Evolutionary conservation across 805 yeast species (phyloP).

Genomic region (Groenewaldozyma salmanticensis): DNA sequence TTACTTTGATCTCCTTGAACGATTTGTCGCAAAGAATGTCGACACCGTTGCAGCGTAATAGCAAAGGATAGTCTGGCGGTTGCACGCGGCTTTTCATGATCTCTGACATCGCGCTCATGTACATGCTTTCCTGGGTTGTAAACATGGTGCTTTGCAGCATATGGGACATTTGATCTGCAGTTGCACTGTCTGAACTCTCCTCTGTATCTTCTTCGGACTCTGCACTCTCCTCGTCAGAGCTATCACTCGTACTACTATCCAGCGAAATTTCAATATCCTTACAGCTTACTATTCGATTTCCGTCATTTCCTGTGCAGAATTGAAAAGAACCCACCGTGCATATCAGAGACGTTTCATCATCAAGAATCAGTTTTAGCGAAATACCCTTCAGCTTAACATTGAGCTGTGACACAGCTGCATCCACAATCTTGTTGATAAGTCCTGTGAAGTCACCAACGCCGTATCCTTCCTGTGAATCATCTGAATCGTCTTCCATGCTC

Average conservation of each 20-base stretch:
- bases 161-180: neutral
- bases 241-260: slow-evolving; percentile 1
- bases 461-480: slow-evolving; percentile 18
- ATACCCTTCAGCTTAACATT: slow-evolving; percentile 15
- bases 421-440: slow-evolving; percentile 28
- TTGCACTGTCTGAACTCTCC: neutral
- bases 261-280: slow-evolving; percentile 5
- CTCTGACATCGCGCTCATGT: slow-evolving; percentile 68
- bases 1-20: slow-evolving; percentile 19
- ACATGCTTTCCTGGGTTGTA: slow-evolving; percentile 55
- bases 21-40: slow-evolving; percentile 16
- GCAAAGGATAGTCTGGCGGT: slow-evolving; percentile 6
- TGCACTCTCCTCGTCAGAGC: slow-evolving; percentile 1
- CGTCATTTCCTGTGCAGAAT: slow-evolving; percentile 6
- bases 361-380: slow-evolving; percentile 12
- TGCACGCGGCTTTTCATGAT: slow-evolving; percentile 9
- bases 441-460: slow-evolving; percentile 25
- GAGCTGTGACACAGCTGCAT: slow-evolving; percentile 28
- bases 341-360: slow-evolving; percentile 13
- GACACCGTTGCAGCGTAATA: slow-evolving; percentile 5
- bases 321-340: neutral
- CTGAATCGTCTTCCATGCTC: slow-evolving; percentile 3
- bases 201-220: neutral
- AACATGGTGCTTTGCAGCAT: slow-evolving; percentile 43
- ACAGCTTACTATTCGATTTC: slow-evolving; percentile 2